A percentile compares a stretch with the other conserved stretches of the same genome.
Conservation (phyloP, 805 yeast species). For the Cyberlindnera bimundalis region DNA sequence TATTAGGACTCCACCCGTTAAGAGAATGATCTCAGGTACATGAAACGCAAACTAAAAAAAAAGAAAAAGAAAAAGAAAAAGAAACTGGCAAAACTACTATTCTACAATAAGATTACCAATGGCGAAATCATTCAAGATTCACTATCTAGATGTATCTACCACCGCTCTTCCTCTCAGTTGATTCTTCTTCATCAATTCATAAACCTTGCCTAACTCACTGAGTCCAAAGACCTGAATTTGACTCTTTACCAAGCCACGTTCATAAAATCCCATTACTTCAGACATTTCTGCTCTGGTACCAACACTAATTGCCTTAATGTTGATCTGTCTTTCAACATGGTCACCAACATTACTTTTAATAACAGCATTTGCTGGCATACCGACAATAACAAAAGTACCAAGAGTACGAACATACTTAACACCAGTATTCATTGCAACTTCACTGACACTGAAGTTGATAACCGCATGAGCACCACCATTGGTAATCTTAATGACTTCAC, state of each 20-base stretch:
- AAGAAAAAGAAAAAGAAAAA: too few relatives aligned
- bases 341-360: constrained; percentile 40
- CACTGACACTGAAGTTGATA: constrained; percentile 58
- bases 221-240: constrained; percentile 55
- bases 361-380: constrained; percentile 52
- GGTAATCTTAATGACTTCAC: constrained; percentile 42
- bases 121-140: too few relatives aligned
- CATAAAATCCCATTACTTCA: constrained; percentile 66
- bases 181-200: constrained; percentile 52
- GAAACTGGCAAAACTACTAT: too few relatives aligned
- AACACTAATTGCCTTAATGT: constrained; percentile 35
- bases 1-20: too few relatives aligned
- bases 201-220: constrained; percentile 47
- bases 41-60: too few relatives aligned
- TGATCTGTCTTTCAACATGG: constrained; percentile 44
- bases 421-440: constrained; percentile 44
- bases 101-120: too few relatives aligned
- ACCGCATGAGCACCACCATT: constrained; percentile 69
- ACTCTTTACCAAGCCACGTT: constrained; percentile 58
- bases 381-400: constrained; percentile 63
- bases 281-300: constrained; percentile 34
- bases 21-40: too few relatives aligned
- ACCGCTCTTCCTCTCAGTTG: constrained; percentile 73
- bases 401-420: constrained; percentile 50
- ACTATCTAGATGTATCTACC: constrained; percentile 62